Evolutionary conservation across 2,329 filamentous ascomycete genomes (phyloP), one percentile per base, ranked within the genome.

Genomic region (Mollisia scopiformis): DNA sequence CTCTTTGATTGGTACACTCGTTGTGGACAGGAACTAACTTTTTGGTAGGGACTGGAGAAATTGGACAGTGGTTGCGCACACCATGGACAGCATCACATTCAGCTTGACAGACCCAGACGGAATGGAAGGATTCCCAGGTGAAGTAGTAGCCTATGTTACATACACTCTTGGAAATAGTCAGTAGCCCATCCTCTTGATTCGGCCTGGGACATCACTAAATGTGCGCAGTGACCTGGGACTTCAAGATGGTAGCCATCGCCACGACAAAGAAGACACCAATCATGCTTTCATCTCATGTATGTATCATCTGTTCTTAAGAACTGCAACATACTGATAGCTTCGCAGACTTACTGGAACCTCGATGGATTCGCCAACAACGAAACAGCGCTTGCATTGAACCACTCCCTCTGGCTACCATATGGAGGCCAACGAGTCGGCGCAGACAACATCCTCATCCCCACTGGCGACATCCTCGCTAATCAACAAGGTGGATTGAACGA

Each of bases 281-380:
- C 74, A 93, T 94, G 90, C 81, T 94, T 60, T 90, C 84, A 72
- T 83, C 82, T 16, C 84, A 86, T 71, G 79, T 80, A 58, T 51
- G 69, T 66, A 13, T 19, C 37, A 19, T 11, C 11, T 16, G 57
- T 30, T 27, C n/a, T 35, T 43, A 21, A 11, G 6, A 10, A 21
- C n/a, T 2, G 23, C 54, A 30, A 58, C 23, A 19, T 14, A 3
- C 35, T 25, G 46, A 49, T 6, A 28, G 11, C 6, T 16, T 83
- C 79, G 66, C 81, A 91, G 79, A 85, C 84, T 7, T 94, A 94
- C 81, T 94, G 90, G 91, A 93, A 93, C 74, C 80, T 94, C 47
- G 90, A 93, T 70, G 91, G 88, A 33, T 94, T 90, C 70, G 82
- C 88, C 70, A 92, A 93, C 77, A 85, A 88, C 60, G 82, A 89